Base-by-base conservation (phyloP, 2,329 filamentous ascomycete genomes). In the Aspergillus quadrilineatus region DNA sequence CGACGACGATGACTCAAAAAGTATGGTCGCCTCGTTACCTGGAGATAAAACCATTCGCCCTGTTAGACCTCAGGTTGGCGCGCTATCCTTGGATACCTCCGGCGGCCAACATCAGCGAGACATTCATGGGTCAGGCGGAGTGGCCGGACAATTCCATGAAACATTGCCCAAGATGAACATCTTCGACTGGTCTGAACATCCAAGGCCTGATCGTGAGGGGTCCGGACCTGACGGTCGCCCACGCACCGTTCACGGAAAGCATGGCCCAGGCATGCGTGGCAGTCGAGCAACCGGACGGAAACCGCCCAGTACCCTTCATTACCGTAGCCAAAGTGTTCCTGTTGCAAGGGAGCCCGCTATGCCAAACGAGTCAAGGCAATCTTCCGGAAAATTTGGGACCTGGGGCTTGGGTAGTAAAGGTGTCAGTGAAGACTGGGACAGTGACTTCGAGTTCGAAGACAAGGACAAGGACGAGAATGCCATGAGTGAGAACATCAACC, bases 391-490 rank as follows among this genome's bases (percentile, higher is more conserved):
- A 65, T 87, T 86, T 65, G 84, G 83, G 41, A 86, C 85, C 3
- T 87, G 85, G 85, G 83, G 83, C n/a, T 75, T 87, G 30, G 85
- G 85, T 15, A 85, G 80, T 68, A 87, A 88, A 65, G 84, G 81
- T 46, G 83, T 85, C 22, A 87, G 82, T 26, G 85, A 88, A 67
- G 85, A 88, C 66, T 88, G 85, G 85, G 85, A 87, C 64, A 84
- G 85, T 52, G 85, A 88, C 65, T 88, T 88, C 64, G 85, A 87
- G 55, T 87, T 87, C 68, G 82, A 82, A 22, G 82, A 85, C 47
- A 47, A 36, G 15, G 44, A 47, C n/a, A 47, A 75, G 10, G 73
- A 78, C 28, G 79, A 81, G 26, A 66, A 58, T 26, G 50, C 74
- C 22, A 70, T 76, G 45, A 70, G 68, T 47, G 71, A 83, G 78